Conservation (phyloP, 257 asterid species). For the Osmanthus fragrans region DNA sequence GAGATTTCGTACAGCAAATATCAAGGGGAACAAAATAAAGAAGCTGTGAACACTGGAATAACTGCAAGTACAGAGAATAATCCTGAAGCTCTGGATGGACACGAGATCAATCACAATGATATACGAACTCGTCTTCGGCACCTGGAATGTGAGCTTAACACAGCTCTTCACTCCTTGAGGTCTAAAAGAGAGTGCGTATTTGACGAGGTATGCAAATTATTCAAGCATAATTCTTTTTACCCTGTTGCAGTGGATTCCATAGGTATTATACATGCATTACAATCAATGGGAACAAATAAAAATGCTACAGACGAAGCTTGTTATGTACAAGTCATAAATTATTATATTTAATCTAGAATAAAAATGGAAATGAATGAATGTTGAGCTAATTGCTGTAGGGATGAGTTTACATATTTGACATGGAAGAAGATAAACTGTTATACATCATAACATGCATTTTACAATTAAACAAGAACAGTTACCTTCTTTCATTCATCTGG, state of each 20-base stretch:
- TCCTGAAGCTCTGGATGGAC: constrained; percentile 32
- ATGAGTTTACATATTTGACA: background rate
- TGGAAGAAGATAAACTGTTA: background rate
- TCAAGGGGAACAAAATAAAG: constrained; percentile 32
- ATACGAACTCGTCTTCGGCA: constrained; percentile 57
- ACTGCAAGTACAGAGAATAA: constrained; percentile 32
- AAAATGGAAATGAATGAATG: constrained; percentile 2
- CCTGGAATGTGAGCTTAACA: constrained; percentile 66
- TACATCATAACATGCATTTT: constrained; percentile 10
- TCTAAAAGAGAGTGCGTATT: constrained; percentile 41
- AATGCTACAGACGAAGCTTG: background rate
- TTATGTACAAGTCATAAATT: background rate
- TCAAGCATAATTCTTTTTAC: constrained; percentile 16
- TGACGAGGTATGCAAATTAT: constrained; percentile 47
- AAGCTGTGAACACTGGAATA: constrained; percentile 33
- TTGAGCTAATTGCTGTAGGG: background rate
- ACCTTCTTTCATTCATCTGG: background rate
- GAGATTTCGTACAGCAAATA: constrained; percentile 53
- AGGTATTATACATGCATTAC: background rate
- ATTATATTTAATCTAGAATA: background rate
- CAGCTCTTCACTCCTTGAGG: constrained; percentile 65
- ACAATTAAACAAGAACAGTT: background rate
- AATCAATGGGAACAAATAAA: background rate
- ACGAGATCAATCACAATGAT: constrained; percentile 38
- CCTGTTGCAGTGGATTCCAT: background rate